Evolutionary conservation across 208 protist species (phyloP).

Genomic region (Leishmania lainsoni): DNA sequence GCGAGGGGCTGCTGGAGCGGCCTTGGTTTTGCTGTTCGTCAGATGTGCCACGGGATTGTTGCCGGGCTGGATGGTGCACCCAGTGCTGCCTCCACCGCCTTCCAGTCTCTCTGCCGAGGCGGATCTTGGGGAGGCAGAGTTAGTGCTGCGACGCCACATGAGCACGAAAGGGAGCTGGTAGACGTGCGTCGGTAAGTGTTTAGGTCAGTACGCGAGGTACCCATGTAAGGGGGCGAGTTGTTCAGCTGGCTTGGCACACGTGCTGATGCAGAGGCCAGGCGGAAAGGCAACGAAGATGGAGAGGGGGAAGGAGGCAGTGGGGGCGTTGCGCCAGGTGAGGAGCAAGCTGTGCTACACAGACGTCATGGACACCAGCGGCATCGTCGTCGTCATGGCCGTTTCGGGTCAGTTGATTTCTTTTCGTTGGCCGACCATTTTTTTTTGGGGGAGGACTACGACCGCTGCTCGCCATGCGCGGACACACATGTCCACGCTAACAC

Average conservation of each 20-base stretch:
- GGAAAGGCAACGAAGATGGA: background rate
- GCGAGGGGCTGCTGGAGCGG: background rate
- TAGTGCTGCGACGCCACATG: background rate
- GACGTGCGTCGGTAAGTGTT: background rate
- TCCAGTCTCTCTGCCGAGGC: background rate
- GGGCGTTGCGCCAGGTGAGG: background rate
- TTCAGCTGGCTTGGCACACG: background rate
- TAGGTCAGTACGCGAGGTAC: background rate
- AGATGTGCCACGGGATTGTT: background rate
- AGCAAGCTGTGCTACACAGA: background rate
- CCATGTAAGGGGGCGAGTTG: background rate
- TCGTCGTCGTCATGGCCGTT: background rate
- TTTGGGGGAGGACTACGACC: no score
- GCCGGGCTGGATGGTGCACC: background rate
- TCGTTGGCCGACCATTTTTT: background rate
- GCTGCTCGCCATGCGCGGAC: background rate
- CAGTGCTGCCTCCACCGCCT: background rate
- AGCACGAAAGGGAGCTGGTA: background rate
- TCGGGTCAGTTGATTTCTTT: background rate
- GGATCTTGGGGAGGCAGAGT: background rate
- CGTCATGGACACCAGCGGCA: background rate
- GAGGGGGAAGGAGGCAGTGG: background rate
- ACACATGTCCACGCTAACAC: background rate
- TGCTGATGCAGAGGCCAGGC: background rate
- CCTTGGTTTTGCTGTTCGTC: background rate